Conservation (phyloP, 2,329 filamentous ascomycete genomes). For the Colletotrichum phormii region DNA sequence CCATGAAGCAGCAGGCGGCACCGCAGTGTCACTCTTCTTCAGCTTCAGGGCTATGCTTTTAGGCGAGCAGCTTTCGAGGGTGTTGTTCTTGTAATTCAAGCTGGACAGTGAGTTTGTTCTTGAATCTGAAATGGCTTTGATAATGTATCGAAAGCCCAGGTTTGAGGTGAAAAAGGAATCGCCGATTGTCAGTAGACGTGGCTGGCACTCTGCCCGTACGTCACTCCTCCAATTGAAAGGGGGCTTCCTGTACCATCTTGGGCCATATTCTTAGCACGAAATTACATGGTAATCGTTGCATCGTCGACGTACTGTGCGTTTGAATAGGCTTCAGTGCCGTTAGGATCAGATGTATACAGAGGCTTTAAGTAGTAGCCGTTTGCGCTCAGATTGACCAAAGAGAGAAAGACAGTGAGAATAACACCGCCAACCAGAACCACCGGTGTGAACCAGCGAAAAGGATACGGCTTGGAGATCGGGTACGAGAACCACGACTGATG, state of each 20-base stretch:
- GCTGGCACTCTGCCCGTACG: background rate
- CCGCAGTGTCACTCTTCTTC: background rate
- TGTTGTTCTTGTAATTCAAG: background rate
- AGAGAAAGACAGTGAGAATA: background rate
- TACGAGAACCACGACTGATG: background rate
- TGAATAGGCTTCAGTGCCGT: background rate
- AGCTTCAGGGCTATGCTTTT: background rate
- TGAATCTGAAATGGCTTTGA: background rate
- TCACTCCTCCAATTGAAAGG: background rate
- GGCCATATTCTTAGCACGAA: background rate
- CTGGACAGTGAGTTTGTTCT: background rate
- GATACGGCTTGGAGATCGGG: background rate
- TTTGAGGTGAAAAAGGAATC: background rate
- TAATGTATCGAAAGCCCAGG: background rate
- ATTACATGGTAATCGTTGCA: fast-evolving
- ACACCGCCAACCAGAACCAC: background rate
- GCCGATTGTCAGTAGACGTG: background rate
- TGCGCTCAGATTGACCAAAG: background rate
- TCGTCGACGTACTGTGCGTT: background rate
- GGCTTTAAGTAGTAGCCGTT: background rate
- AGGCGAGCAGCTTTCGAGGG: background rate
- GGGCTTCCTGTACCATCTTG: background rate
- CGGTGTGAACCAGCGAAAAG: background rate
- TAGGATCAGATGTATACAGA: background rate
- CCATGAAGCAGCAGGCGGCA: background rate